A percentile compares a stretch with the other conserved stretches of the same genome.
phyloP scores from a whole-genome alignment of 805 yeast species.

The Pichia scutulata region DNA sequence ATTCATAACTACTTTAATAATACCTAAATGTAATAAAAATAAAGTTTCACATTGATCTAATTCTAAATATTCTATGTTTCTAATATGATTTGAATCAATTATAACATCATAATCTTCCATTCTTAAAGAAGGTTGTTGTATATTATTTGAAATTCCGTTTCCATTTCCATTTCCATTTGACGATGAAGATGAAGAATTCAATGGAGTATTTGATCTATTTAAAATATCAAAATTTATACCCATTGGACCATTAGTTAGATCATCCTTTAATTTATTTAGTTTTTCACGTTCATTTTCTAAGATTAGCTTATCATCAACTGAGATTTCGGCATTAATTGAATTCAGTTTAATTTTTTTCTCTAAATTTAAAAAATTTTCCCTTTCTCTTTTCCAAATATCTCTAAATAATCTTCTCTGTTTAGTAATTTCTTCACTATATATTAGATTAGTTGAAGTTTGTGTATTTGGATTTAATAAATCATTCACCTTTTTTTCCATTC shows the following conservation, averaged over 20 bases:
- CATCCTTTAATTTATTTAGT: conserved; percentile 16
- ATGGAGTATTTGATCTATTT: conserved; percentile 2
- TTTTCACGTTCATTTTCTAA: conserved; percentile 32
- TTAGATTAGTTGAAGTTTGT: background rate
- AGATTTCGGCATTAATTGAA: conserved; percentile 9
- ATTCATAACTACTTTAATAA: conserved; percentile 25
- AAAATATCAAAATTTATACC: conserved; percentile 1
- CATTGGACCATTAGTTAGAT: conserved; percentile 15
- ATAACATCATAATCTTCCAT: conserved; percentile 31
- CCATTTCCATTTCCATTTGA: background rate
- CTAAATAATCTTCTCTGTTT: conserved; percentile 64
- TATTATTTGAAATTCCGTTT: no score
- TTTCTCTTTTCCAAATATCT: conserved; percentile 57
- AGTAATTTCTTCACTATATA: conserved; percentile 70
- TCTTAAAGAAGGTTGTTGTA: conserved; percentile 19
- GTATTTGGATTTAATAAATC: conserved; percentile 11
- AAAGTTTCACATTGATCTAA: conserved; percentile 70
- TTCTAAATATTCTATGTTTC: conserved; percentile 46
- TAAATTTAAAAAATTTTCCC: conserved; percentile 51
- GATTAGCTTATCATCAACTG: conserved; percentile 2
- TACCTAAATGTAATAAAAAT: conserved; percentile 42
- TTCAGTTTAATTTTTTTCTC: conserved; percentile 28
- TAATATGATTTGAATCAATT: conserved; percentile 19
- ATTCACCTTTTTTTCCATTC: conserved; percentile 49
- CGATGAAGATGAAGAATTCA: background rate